Percentiles rank a stretch among this genome's conserved stretches.
These are phyloP conservation scores for Anethum foeniculum DNA, from an alignment of 140 eudicot genomes.

Conservation along the genomic window DNA sequence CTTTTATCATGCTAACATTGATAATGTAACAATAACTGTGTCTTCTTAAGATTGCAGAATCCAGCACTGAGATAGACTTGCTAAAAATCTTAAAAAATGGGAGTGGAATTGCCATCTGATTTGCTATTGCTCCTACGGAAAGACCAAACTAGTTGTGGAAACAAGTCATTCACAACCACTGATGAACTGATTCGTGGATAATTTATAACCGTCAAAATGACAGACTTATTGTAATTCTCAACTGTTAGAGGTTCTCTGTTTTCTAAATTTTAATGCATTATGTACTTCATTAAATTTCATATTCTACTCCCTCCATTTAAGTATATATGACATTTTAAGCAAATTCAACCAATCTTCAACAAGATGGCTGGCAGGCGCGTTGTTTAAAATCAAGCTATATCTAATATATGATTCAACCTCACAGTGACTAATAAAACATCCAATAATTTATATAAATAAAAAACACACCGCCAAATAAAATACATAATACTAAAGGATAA, in stretches of 20 bases:
- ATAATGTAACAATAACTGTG: too few relatives aligned
- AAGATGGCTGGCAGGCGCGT: neutral
- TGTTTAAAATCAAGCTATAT: neutral
- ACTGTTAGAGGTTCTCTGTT: neutral
- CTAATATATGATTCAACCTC: neutral
- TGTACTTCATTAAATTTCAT: neutral
- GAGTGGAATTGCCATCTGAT: too few relatives aligned
- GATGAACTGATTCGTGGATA: neutral
- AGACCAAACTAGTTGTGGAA: neutral
- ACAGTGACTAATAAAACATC: constrained; percentile 10
- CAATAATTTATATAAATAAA: constrained; percentile 13
- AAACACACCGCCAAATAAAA: constrained; percentile 24
- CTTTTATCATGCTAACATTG: too few relatives aligned
- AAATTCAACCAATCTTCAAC: neutral
- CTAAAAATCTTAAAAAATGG: too few relatives aligned
- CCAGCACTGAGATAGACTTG: too few relatives aligned
- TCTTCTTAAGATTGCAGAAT: too few relatives aligned
- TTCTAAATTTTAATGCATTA: constrained; percentile 11
- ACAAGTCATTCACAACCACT: neutral
- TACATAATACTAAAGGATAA: constrained; percentile 20
- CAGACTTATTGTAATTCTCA: neutral
- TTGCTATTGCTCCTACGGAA: too few relatives aligned
- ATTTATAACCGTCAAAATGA: neutral
- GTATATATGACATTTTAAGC: too few relatives aligned
- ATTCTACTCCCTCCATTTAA: too few relatives aligned